These are phyloP conservation scores for Aspergillus diversus DNA, from an alignment of 495 filamentous ascomycete species.

Conservation along the genomic window DNA sequence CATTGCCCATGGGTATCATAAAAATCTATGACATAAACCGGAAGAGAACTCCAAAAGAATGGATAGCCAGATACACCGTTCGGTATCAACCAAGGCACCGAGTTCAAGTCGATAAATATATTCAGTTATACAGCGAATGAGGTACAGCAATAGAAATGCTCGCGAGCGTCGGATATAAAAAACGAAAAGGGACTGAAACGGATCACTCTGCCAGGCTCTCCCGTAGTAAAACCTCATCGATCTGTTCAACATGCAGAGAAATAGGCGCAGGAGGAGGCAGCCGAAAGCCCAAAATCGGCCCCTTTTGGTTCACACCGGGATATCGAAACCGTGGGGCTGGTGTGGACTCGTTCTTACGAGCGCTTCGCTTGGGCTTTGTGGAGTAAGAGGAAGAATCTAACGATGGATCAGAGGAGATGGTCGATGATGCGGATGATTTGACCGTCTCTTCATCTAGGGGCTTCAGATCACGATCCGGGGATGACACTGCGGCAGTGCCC, in stretches of 20 bases:
- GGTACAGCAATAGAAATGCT: not conserved
- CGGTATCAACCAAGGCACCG: not conserved
- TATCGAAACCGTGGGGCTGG: conserved; percentile 37
- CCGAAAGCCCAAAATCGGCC: conserved; percentile 46
- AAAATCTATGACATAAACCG: conserved; percentile 16
- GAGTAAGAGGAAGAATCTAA: conserved; percentile 18
- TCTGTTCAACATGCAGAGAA: conserved; percentile 35
- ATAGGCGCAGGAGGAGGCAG: conserved; percentile 37
- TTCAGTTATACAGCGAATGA: conserved; percentile 8
- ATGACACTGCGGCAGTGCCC: conserved; percentile 48
- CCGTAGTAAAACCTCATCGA: conserved; percentile 44
- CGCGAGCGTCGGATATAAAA: conserved; percentile 12
- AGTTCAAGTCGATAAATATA: conserved; percentile 1
- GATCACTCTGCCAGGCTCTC: conserved; percentile 46
- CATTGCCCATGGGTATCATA: conserved; percentile 24
- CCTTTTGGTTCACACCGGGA: conserved; percentile 54
- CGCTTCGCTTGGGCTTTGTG: not conserved
- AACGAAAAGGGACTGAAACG: conserved; percentile 14
- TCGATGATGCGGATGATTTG: conserved; percentile 21
- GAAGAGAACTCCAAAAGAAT: conserved; percentile 3
- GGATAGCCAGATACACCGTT: not conserved
- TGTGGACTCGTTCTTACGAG: conserved; percentile 11
- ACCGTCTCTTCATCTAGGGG: conserved; percentile 22
- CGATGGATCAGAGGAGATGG: conserved; percentile 9
- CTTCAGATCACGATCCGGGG: conserved; percentile 22